phyloP scores from a whole-genome alignment of 2,329 filamentous ascomycete genomes.

The Colletotrichum tofieldiae region DNA sequence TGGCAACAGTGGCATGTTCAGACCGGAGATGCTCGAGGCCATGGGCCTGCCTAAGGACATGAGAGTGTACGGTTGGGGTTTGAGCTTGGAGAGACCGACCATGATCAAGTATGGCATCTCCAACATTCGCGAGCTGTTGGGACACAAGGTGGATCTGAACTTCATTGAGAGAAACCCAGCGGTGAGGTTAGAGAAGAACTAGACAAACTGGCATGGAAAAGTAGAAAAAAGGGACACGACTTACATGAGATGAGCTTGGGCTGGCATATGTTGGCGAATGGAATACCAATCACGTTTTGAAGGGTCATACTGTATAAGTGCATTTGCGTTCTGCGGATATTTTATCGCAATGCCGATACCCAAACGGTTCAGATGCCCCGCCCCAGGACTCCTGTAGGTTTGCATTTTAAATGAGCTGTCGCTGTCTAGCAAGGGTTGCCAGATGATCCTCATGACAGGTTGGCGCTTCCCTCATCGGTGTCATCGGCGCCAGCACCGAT shows the following conservation, averaged over 20 bases:
- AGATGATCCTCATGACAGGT: conserved; percentile 37
- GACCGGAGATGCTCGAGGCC: conserved; percentile 95
- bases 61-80: conserved; percentile 90
- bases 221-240: conserved; percentile 23
- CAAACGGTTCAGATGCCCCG: conserved; percentile 6
- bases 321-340: not conserved
- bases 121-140: conserved; percentile 93
- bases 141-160: conserved; percentile 94
- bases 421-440: conserved; percentile 9
- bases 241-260: conserved; percentile 40
- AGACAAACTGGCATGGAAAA: conserved; percentile 48
- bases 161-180: conserved; percentile 95
- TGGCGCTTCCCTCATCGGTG: conserved; percentile 14
- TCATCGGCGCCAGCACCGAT: conserved; percentile 30
- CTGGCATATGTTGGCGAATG: conserved; percentile 42
- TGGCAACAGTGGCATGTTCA: conserved; percentile 98
- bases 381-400: not conserved
- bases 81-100: conserved; percentile 93
- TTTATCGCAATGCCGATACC: not conserved
- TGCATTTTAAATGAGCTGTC: conserved; percentile 24
- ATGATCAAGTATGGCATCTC: conserved; percentile 96
- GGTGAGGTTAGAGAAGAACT: conserved; percentile 90
- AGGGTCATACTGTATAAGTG: conserved; percentile 11
- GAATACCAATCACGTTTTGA: conserved; percentile 40
- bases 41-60: conserved; percentile 95